Conservation (phyloP, 2,329 filamentous ascomycete genomes). For the Oidium heveae region DNA sequence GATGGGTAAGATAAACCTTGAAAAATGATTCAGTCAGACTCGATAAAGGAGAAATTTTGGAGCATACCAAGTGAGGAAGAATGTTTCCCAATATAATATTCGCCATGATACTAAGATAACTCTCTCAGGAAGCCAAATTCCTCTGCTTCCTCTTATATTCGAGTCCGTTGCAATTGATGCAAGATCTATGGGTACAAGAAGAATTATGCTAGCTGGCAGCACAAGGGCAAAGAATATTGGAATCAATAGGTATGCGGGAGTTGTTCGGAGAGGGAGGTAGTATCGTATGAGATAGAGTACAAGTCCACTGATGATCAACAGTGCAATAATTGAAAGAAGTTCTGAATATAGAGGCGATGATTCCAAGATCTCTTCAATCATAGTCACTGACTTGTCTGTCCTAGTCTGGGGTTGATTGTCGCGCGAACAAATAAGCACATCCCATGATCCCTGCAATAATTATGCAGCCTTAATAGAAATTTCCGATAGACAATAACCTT, state of each 20-base stretch:
- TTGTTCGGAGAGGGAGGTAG: constrained; percentile 74
- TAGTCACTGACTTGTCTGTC: constrained; percentile 1
- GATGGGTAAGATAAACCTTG: constrained; percentile 68
- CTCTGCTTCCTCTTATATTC: constrained; percentile 37
- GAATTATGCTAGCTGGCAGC: constrained; percentile 69
- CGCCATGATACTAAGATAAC: constrained; percentile 75
- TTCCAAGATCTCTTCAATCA: constrained; percentile 17
- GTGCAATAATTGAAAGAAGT: constrained; percentile 48
- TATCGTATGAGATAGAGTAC: constrained; percentile 69
- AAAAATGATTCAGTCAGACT: background rate
- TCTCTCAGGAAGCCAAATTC: constrained; percentile 65
- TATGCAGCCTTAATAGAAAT: no score
- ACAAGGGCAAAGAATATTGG: constrained; percentile 93
- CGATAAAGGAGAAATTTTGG: background rate
- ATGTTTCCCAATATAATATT: constrained; percentile 93
- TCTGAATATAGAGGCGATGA: constrained; percentile 50
- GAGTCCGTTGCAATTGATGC: constrained; percentile 59
- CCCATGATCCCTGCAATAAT: no score
- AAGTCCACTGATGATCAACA: constrained; percentile 46
- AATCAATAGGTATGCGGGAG: constrained; percentile 68
- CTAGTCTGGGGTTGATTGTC: no score
- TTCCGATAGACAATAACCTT: no score
- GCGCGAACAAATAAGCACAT: no score
- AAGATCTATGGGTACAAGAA: constrained; percentile 87
- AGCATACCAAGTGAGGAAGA: constrained; percentile 67